Conservation (phyloP, 202 grass and related monocot species). For the Zoysia matrella region DNA sequence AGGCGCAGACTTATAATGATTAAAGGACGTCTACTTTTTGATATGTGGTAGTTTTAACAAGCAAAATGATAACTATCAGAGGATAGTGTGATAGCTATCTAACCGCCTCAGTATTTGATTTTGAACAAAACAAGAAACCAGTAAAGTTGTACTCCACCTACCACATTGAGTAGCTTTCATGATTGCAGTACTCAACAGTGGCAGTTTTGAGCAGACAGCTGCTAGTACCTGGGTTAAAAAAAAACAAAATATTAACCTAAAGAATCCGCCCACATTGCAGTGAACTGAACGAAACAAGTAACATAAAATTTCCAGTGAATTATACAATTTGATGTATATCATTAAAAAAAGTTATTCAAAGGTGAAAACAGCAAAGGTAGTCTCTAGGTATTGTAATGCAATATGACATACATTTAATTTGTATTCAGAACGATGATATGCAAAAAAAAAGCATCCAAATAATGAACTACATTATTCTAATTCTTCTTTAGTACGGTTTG, state of each 20-base stretch:
- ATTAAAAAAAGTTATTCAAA: too few relatives aligned
- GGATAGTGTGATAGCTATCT: background rate
- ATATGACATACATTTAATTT: slow-evolving; percentile 5
- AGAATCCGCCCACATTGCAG: background rate
- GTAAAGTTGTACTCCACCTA: slow-evolving; percentile 43
- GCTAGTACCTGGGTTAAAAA: slow-evolving; percentile 62
- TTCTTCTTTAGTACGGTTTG: too few relatives aligned
- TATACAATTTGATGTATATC: too few relatives aligned
- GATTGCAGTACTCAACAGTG: slow-evolving; percentile 73
- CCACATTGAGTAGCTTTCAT: slow-evolving; percentile 82
- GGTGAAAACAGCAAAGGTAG: background rate
- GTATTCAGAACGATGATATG: background rate
- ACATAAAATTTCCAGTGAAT: background rate
- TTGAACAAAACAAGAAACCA: background rate
- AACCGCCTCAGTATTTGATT: slow-evolving; percentile 14
- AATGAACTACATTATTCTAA: background rate
- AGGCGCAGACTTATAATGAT: background rate
- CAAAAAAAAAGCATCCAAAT: background rate
- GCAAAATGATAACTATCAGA: background rate
- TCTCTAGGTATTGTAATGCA: background rate
- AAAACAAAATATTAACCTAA: slow-evolving; percentile 10
- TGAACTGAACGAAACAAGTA: slow-evolving; percentile 13
- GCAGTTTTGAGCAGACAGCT: slow-evolving; percentile 81
- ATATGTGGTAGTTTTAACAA: background rate
- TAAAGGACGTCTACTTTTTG: background rate